Evolutionary conservation across 208 protist genomes (phyloP).

Genomic region (Leptomonas seymouri): DNA sequence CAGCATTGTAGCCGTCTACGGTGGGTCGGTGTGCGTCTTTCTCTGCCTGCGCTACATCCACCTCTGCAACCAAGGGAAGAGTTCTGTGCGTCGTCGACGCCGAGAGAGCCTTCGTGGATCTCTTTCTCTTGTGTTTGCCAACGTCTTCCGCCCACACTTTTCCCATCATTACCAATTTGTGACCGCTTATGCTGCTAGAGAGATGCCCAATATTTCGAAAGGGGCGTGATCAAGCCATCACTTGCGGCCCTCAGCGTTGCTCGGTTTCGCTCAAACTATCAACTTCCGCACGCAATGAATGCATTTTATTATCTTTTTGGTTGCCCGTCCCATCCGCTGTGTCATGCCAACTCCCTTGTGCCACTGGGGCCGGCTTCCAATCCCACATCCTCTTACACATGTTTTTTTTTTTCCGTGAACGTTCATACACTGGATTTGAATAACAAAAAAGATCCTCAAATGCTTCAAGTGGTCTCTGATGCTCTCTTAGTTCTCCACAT

Average conservation of each 20-base stretch:
- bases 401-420: background rate
- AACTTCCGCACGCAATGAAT: no score
- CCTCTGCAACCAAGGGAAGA: constrained; percentile 9
- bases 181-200: background rate
- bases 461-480: background rate
- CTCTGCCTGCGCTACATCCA: constrained; percentile 27
- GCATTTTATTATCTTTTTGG: no score
- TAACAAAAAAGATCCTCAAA: background rate
- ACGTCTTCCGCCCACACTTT: constrained; percentile 25
- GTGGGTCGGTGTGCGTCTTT: constrained; percentile 17
- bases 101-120: constrained; percentile 11
- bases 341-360: no score
- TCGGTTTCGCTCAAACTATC: no score
- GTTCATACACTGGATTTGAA: no score
- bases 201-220: background rate
- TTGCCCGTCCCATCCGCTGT: no score
- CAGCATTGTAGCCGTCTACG: constrained; percentile 13
- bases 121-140: constrained; percentile 25
- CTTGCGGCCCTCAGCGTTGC: background rate
- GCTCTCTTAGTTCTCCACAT: background rate
- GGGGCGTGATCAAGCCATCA: background rate
- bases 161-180: constrained; percentile 16
- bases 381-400: no score
- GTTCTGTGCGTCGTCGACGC: constrained; percentile 39
- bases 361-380: no score